phyloP scores from a whole-genome alignment of 805 yeast species.

The Hanseniaspora guilliermondii region DNA sequence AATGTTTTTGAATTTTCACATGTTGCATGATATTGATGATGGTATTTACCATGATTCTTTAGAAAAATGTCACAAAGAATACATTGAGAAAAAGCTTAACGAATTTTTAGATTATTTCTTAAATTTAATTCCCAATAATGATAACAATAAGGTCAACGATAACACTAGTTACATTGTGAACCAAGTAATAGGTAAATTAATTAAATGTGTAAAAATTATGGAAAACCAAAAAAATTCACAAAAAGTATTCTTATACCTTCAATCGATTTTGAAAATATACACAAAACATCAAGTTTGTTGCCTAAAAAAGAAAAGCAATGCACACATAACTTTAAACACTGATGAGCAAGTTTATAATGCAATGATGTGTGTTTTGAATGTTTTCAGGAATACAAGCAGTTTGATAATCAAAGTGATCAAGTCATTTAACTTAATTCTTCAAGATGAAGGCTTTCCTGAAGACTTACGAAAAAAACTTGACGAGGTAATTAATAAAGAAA shows the following conservation, averaged over 20 bases:
- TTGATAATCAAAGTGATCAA: neutral
- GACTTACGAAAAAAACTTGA: neutral
- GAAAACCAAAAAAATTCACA: neutral
- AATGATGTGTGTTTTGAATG: neutral
- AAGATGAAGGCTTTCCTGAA: neutral
- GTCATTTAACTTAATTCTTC: neutral
- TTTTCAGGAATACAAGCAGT: neutral
- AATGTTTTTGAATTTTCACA: neutral
- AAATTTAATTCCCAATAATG: neutral
- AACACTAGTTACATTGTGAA: neutral
- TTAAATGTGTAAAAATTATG: neutral
- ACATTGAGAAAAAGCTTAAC: neutral
- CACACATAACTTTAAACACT: neutral
- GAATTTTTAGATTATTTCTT: neutral
- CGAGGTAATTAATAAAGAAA: neutral
- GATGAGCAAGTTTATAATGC: neutral
- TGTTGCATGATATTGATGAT: neutral
- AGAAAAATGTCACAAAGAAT: neutral
- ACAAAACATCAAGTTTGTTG: slow-evolving; percentile 3
- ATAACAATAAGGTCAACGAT: neutral
- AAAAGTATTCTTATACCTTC: slow-evolving; percentile 1
- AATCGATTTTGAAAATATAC: neutral
- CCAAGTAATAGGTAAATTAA: neutral
- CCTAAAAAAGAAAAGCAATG: slow-evolving; percentile 4
- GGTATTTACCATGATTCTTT: neutral